Evolutionary conservation across 768 basidiomycete species (phyloP).

Genomic region (Phanerodontia chrysosporium): DNA sequence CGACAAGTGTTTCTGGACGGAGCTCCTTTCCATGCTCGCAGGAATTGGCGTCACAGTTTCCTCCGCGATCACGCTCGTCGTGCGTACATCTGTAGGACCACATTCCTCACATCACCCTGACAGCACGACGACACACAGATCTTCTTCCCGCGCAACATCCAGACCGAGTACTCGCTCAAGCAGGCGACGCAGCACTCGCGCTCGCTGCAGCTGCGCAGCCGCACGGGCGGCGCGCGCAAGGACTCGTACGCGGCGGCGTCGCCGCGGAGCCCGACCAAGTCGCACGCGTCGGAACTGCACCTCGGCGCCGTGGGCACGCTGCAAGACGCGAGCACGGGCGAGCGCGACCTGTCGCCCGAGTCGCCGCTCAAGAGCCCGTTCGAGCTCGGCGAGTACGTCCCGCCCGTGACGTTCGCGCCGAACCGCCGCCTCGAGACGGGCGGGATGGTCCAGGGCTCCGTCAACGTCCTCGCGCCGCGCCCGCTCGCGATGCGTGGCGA

Average conservation of each 20-base stretch:
- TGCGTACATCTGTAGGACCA: constrained; percentile 27
- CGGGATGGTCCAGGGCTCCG: constrained; percentile 17
- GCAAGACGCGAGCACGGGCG: neutral
- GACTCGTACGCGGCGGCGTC: neutral
- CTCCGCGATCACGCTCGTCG: constrained; percentile 71
- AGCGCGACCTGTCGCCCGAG: neutral
- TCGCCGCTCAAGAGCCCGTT: neutral
- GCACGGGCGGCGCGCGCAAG: neutral
- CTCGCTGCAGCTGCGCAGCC: constrained; percentile 9
- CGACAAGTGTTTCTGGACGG: constrained; percentile 44
- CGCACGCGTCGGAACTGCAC: neutral
- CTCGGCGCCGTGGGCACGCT: neutral
- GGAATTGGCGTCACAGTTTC: constrained; percentile 62
- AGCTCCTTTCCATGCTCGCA: constrained; percentile 54
- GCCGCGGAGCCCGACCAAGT: neutral
- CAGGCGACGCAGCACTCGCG: constrained; percentile 19
- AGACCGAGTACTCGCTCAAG: constrained; percentile 18
- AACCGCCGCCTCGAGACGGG: constrained; percentile 23
- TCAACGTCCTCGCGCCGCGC: constrained; percentile 19
- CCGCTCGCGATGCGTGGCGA: constrained; percentile 44
- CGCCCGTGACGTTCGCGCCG: constrained; percentile 19
- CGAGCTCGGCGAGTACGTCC: neutral
- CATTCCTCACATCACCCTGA: neutral
- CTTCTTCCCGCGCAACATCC: constrained; percentile 74
- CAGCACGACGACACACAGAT: constrained; percentile 40